These are phyloP conservation scores for Phoenix roebelenii DNA, from an alignment of 176 grass and related monocot species.

Conservation along the genomic window DNA sequence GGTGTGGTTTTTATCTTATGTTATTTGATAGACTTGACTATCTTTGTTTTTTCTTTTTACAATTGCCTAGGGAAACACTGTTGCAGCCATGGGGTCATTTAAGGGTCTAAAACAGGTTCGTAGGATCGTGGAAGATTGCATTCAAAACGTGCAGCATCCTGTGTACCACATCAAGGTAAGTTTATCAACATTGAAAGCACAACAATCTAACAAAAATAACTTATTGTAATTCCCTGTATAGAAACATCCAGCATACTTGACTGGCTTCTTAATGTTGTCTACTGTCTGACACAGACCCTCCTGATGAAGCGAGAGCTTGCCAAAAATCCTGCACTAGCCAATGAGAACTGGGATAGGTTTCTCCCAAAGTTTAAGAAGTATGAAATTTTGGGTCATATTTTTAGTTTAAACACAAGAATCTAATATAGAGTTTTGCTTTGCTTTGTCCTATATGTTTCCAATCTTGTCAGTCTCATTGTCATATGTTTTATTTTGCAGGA, in stretches of 20 bases:
- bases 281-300: conserved; percentile 42
- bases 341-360: conserved; percentile 95
- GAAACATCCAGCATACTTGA: not conserved
- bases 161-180: conserved; percentile 95
- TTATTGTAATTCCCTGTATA: too few relatives aligned
- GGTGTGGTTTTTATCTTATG: not conserved
- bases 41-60: not conserved
- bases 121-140: conserved; percentile 84
- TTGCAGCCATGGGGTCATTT: conserved; percentile 79
- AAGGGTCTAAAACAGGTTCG: conserved; percentile 86
- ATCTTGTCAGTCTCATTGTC: conserved; percentile 3
- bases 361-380: conserved; percentile 98
- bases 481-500: conserved; percentile 39
- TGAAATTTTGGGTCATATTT: conserved; percentile 9
- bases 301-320: conserved; percentile 95
- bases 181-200: not conserved
- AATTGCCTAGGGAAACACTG: conserved; percentile 73
- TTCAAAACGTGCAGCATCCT: conserved; percentile 80
- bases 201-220: too few relatives aligned
- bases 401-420: too few relatives aligned
- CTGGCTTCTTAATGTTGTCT: conserved; percentile 12
- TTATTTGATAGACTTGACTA: not conserved
- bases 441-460: not conserved
- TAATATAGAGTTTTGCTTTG: not conserved
- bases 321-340: conserved; percentile 77